These are phyloP conservation scores for Trametopsis cervina DNA, from an alignment of 768 basidiomycete genomes.

Conservation along the genomic window DNA sequence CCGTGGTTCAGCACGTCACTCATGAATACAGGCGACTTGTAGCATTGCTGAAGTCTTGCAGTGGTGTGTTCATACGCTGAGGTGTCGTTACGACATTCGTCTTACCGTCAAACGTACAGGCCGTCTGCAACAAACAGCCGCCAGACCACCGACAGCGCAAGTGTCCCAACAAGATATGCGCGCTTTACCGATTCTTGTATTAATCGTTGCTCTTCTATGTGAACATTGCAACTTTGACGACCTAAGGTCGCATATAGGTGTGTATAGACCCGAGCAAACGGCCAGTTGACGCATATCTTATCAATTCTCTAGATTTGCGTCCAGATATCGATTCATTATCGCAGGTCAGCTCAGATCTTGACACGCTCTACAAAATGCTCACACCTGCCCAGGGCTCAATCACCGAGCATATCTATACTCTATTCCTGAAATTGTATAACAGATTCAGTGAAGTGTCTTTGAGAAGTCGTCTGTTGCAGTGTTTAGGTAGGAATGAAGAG, in stretches of 20 bases:
- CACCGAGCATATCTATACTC: conserved; percentile 75
- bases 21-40: conserved; percentile 78
- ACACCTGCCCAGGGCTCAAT: conserved; percentile 50
- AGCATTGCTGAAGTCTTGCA: conserved; percentile 79
- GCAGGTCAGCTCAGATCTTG: no score
- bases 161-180: conserved; percentile 44
- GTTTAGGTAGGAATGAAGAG: conserved; percentile 54
- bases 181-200: conserved; percentile 63
- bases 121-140: conserved; percentile 56
- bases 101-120: conserved; percentile 25
- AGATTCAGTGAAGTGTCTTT: conserved; percentile 53
- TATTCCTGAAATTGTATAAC: conserved; percentile 65
- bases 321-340: conserved; percentile 53
- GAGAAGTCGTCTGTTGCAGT: conserved; percentile 72
- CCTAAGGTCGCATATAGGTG: conserved; percentile 48
- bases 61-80: conserved; percentile 47
- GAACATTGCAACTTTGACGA: conserved; percentile 88
- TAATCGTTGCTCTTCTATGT: conserved; percentile 78
- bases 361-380: no score
- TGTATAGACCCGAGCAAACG: no score
- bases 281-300: no score
- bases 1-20: conserved; percentile 77
- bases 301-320: conserved; percentile 49
- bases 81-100: no score
- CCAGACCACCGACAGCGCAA: conserved; percentile 32